Evolutionary conservation across 2,329 filamentous ascomycete species (phyloP).

Genomic region (Dendrostoma leiphaemia): DNA sequence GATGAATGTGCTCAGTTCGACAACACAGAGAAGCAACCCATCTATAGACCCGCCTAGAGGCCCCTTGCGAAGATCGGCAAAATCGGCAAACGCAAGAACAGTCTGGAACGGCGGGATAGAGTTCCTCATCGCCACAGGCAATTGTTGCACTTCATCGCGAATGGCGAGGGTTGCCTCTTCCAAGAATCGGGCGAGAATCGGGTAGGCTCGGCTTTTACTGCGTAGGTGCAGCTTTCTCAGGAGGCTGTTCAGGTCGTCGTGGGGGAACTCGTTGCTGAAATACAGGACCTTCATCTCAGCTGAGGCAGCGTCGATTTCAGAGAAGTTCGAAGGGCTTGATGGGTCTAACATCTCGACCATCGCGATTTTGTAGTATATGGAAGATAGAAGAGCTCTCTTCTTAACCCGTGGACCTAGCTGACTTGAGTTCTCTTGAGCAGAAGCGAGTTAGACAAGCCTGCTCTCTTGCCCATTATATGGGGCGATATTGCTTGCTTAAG

Average conservation of each 20-base stretch:
- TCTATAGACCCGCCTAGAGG: slow-evolving; percentile 42
- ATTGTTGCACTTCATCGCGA: slow-evolving; percentile 35
- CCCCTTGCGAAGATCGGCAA: slow-evolving; percentile 35
- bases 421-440: too few relatives aligned
- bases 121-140: slow-evolving; percentile 27
- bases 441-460: too few relatives aligned
- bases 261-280: slow-evolving; percentile 47
- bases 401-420: too few relatives aligned
- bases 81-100: slow-evolving; percentile 33
- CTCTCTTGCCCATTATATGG: too few relatives aligned
- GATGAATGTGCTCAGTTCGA: slow-evolving; percentile 41
- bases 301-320: too few relatives aligned
- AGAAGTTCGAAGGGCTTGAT: too few relatives aligned
- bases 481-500: too few relatives aligned
- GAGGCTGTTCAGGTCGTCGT: slow-evolving; percentile 39
- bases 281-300: slow-evolving; percentile 34
- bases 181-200: slow-evolving; percentile 38
- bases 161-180: slow-evolving; percentile 36
- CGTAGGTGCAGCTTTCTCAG: slow-evolving; percentile 36
- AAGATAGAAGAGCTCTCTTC: too few relatives aligned
- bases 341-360: too few relatives aligned
- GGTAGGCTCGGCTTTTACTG: slow-evolving; percentile 37
- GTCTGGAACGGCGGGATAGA: slow-evolving; percentile 36
- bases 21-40: slow-evolving; percentile 37
- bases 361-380: too few relatives aligned